Evolutionary conservation across 2,329 filamentous ascomycete species (phyloP), one percentile per base, ranked within the genome.

Genomic region (Pseudocercospora musae): DNA sequence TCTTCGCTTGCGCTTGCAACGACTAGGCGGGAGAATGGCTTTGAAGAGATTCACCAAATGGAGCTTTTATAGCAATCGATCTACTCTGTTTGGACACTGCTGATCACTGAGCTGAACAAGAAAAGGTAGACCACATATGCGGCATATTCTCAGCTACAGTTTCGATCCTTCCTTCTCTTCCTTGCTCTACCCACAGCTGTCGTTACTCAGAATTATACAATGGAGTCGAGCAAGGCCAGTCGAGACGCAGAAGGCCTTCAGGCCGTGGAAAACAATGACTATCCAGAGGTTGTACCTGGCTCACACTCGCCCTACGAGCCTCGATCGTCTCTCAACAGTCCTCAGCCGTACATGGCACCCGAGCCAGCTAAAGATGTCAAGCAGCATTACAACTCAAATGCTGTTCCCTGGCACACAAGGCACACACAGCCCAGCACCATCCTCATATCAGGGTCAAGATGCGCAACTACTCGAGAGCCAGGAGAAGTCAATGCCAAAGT

Each of bases 201-300:
- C 20, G 10, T 33, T 21, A 21, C 42, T 21, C n/a, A n/a, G n/a
- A n/a, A n/a, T n/a, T 21, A 46, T 13, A 21, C n/a, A 46, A 53
- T 53, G 50, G 11, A 25, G 31, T 33, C 50, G 10, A 53, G n/a
- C 9, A 25, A 33, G 13, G 10, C 25, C 18, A 27, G 20, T 13
- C 59, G 42, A 6, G 59, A 62, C 20, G 53, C 59, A n/a, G 60
- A 62, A 25, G 60, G 60, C 20, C 56, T 62, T 15, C 37, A 62
- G 49, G 37, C 27, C 20, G 56, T 62, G 2, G 60, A 62, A 48
- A 40, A 62, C 31, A 20, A 59, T 20, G 25, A 62, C 50, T 58
- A 54, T 40, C 56, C 55, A 31, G 60, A 62, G 21, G 55, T 62
- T 18, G 60, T 62, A 23, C 55, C 50, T 25, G 60, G 48, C 25